Evolutionary conservation across 1,139 yeast species (phyloP), one percentile per base, ranked within the genome.

Genomic region (Yamadazyma songkhlaensis): DNA sequence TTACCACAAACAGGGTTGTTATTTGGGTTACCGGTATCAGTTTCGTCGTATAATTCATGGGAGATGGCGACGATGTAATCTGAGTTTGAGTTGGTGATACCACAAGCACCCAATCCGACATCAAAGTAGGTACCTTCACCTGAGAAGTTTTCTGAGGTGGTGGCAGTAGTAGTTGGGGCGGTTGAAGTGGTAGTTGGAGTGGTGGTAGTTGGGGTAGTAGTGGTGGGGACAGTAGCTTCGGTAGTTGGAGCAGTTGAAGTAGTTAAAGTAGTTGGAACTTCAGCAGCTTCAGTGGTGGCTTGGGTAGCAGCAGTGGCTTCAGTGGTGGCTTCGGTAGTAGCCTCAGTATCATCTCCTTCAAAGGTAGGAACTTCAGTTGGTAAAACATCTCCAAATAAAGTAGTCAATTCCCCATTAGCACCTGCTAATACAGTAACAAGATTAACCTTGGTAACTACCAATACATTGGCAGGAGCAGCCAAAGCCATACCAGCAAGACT

Each of bases 21-120:
- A 59, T 69, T 70, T 12, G 74, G 65, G 29, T 60, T 63, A 28
- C 59, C 64, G 17, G 57, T 54, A 37, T 55, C 54, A 42, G 60
- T 51, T 31, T 56, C 50, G 43, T 66, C 66, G 43, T 53, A 69
- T 42, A 67, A 53, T 32, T 51, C 46, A 40, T 64, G 62, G 24
- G 74, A 64, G 36, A 70, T 52, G 29, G 75, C 76, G 24, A 64
- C 72, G 47, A 80, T 70, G 47, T 57, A 59, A 50, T 81, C 85
- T 17, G 65, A 31, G 47, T 71, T 79, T 22, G 62, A 37, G 61
- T 58, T 71, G 44, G 65, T 59, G 40, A 48, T 43, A 34, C 86
- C 86, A 61, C 86, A 80, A 22, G 86, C 79, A 39, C 85, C 86
- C 42, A 79, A 59, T 15, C 80, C 84, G 22, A 78, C 60, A 35